Conservation (phyloP, 768 basidiomycete species). For the Dioszegia crocea region DNA sequence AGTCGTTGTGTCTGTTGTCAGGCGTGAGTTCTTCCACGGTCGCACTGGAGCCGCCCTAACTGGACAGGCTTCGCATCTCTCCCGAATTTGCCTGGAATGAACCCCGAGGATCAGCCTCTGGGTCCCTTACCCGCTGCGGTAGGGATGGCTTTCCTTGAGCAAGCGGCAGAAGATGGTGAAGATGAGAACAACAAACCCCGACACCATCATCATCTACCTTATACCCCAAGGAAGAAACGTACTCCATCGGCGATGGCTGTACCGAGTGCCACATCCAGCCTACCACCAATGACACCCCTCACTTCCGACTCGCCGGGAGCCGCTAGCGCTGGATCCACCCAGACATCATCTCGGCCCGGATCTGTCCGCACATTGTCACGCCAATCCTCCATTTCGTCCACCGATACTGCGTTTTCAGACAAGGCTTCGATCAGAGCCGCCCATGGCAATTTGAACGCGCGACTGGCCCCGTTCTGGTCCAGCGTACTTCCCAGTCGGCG, state of each 20-base stretch:
- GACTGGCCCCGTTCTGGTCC: constrained; percentile 73
- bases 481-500: constrained; percentile 60
- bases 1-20: constrained; percentile 71
- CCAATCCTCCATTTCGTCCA: constrained; percentile 22
- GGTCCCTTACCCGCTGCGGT: constrained; percentile 46
- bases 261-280: too few species aligned
- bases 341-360: not conserved
- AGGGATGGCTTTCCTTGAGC: constrained; percentile 58
- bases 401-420: constrained; percentile 16
- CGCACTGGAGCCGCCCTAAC: constrained; percentile 2
- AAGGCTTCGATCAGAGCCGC: constrained; percentile 55
- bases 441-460: constrained; percentile 70
- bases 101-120: constrained; percentile 17
- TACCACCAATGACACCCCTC: not conserved
- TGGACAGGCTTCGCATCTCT: constrained; percentile 73
- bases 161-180: constrained; percentile 43
- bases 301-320: not conserved
- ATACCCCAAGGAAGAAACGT: not conserved
- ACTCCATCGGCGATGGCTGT: not conserved
- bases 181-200: constrained; percentile 52
- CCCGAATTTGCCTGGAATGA: constrained; percentile 56
- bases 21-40: constrained; percentile 54
- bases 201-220: not conserved
- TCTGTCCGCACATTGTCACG: constrained; percentile 5
- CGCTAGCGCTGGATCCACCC: not conserved